These are phyloP conservation scores for Orbilia oligospora DNA, from an alignment of 2,329 filamentous ascomycete species.

Conservation along the genomic window DNA sequence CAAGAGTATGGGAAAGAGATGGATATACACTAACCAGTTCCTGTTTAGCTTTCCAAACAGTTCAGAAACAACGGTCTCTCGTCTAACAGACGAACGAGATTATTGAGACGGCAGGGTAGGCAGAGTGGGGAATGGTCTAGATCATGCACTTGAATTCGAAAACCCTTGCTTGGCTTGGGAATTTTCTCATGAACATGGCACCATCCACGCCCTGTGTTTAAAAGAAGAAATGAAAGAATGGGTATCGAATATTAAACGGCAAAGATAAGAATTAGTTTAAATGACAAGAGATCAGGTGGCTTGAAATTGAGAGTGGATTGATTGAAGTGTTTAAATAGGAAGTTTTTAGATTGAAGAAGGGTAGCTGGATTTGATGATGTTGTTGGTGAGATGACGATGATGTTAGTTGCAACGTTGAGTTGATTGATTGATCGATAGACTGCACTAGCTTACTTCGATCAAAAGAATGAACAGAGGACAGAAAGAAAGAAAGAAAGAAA, in stretches of 20 bases:
- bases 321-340: constrained; percentile 2
- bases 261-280: background rate
- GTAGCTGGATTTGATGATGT: no score
- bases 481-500: background rate
- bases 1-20: background rate
- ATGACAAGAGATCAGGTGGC: background rate
- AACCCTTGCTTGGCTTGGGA: constrained; percentile 20
- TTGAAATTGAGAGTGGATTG: background rate
- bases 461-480: no score
- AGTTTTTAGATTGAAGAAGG: background rate
- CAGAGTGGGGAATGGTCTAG: constrained; percentile 14
- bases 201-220: background rate
- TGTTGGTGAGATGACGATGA: no score
- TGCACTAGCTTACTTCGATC: no score
- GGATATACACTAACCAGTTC: constrained; percentile 36
- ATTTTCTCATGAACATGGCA: background rate
- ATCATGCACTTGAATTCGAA: background rate
- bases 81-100: constrained; percentile 19
- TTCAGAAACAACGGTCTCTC: background rate
- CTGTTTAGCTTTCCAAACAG: background rate
- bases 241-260: background rate
- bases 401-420: no score
- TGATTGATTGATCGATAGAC: background rate
- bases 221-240: background rate
- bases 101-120: constrained; percentile 26